Evolutionary conservation across 2,329 filamentous ascomycete genomes (phyloP).

Genomic region (Neopestalotiopsis sp.): DNA sequence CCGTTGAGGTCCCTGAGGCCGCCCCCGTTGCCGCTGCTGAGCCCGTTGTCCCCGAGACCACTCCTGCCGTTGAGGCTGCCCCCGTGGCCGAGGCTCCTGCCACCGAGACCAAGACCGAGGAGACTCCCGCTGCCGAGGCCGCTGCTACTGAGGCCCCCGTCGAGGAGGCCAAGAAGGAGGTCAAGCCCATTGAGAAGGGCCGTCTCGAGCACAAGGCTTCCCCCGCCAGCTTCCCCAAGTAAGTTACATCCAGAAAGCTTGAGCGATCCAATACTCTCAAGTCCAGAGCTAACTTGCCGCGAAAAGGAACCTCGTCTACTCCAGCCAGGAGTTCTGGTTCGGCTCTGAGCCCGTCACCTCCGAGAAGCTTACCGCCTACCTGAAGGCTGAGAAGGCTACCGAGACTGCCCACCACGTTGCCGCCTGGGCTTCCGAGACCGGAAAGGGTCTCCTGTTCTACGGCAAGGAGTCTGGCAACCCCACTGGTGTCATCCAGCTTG

Average conservation of each 20-base stretch:
- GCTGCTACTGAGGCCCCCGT: conserved; percentile 47
- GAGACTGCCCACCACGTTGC: conserved; percentile 77
- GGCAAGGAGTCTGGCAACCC: conserved; percentile 80
- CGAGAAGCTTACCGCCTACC: conserved; percentile 77
- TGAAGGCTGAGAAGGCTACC: conserved; percentile 86
- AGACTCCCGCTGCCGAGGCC: conserved; percentile 47
- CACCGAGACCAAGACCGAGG: conserved; percentile 49
- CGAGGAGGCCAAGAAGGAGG: conserved; percentile 53
- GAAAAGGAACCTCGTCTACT: conserved; percentile 81
- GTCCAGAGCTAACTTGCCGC: conserved; percentile 14
- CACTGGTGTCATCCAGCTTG: conserved; percentile 82
- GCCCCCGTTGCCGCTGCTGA: conserved; percentile 44
- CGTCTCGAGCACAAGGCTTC: conserved; percentile 88
- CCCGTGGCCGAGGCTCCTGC: conserved; percentile 29
- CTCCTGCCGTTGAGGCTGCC: conserved; percentile 28
- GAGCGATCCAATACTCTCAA: background rate
- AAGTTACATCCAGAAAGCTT: conserved; percentile 44
- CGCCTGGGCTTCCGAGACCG: conserved; percentile 91
- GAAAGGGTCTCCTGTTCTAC: conserved; percentile 93
- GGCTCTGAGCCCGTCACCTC: conserved; percentile 74
- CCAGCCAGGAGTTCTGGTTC: conserved; percentile 95
- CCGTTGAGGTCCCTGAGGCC: conserved; percentile 65
- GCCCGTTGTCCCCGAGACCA: conserved; percentile 37
- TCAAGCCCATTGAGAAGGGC: conserved; percentile 80
- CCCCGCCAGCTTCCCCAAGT: conserved; percentile 85